These are phyloP conservation scores for Thinopyrum elongatum DNA, from an alignment of 176 grass and related monocot genomes.

Conservation along the genomic window DNA sequence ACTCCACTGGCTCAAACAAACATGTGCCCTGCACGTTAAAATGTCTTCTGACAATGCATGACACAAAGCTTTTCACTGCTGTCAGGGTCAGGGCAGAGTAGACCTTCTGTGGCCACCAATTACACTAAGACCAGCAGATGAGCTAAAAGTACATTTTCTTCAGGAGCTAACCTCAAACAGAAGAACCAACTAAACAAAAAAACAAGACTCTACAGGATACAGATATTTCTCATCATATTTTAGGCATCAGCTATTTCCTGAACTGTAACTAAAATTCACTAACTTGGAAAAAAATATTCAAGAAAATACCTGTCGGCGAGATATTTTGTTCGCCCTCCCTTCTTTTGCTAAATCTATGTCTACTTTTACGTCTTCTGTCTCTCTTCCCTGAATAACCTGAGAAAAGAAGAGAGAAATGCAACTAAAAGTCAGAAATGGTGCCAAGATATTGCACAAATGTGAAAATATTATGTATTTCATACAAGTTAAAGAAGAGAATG, in stretches of 20 bases:
- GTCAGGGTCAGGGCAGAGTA: constrained; percentile 7
- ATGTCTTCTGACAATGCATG: not conserved
- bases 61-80: not conserved
- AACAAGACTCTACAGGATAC: constrained; percentile 21
- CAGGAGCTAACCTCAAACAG: not conserved
- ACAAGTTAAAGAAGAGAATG: not conserved
- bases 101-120: not conserved
- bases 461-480: constrained; percentile 1
- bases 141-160: constrained; percentile 19
- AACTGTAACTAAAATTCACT: constrained; percentile 26
- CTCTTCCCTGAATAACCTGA: constrained; percentile 94
- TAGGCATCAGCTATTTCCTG: constrained; percentile 15
- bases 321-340: constrained; percentile 92
- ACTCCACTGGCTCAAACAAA: constrained; percentile 15
- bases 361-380: constrained; percentile 87
- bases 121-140: constrained; percentile 6
- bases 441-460: constrained; percentile 14
- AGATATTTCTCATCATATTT: constrained; percentile 14
- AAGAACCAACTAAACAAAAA: constrained; percentile 6
- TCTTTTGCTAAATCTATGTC: constrained; percentile 98
- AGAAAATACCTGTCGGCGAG: constrained; percentile 74
- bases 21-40: constrained; percentile 20
- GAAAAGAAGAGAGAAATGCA: constrained; percentile 4
- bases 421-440: constrained; percentile 17
- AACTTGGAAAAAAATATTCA: not conserved